Evolutionary conservation across 106 monocot genomes (phyloP).

Genomic region (Phalaenopsis aphrodite): DNA sequence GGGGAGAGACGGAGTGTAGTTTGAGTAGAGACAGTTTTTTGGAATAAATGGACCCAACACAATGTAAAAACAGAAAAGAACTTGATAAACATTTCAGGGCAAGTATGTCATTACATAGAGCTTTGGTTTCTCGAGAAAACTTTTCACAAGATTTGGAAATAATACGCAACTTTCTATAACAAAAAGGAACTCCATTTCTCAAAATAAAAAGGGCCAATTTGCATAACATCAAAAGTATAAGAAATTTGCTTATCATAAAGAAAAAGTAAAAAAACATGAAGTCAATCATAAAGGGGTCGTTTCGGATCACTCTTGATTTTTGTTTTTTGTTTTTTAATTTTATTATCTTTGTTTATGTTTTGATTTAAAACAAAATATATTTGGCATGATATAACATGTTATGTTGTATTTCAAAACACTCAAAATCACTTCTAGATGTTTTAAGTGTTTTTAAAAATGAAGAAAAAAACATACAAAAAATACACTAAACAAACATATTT

Average conservation of each 20-base stretch:
- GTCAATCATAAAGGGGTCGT: too few species aligned
- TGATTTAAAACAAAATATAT: too few species aligned
- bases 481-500: too few species aligned
- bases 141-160: not conserved
- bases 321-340: too few species aligned
- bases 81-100: not conserved
- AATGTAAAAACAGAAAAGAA: not conserved
- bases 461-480: too few species aligned
- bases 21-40: not conserved
- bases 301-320: too few species aligned
- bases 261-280: not conserved
- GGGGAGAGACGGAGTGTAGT: not conserved
- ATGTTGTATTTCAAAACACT: too few species aligned
- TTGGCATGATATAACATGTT: too few species aligned
- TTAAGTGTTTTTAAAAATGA: too few species aligned
- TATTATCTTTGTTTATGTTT: too few species aligned
- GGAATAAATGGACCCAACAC: not conserved
- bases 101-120: not conserved
- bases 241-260: not conserved
- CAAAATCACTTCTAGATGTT: too few species aligned
- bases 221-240: not conserved
- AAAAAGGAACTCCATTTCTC: not conserved
- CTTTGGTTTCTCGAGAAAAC: not conserved
- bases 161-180: not conserved
- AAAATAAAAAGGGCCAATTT: not conserved